phyloP scores from a whole-genome alignment of 2,329 filamentous ascomycete species.

The Aspergillus quadrilineatus region DNA sequence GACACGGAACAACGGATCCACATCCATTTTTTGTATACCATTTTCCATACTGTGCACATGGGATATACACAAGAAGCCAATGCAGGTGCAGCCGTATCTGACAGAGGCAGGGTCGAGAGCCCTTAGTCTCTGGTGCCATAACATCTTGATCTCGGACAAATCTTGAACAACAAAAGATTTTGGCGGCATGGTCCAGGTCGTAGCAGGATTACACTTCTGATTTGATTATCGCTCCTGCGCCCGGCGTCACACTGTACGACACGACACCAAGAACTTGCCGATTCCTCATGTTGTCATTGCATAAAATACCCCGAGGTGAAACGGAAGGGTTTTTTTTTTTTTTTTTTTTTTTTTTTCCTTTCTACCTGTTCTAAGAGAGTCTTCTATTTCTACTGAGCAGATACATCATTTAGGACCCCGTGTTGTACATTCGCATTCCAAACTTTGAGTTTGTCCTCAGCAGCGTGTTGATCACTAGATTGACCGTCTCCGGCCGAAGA shows the following conservation, averaged over 20 bases:
- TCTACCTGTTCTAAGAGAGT: neutral
- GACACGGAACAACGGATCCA: too few relatives aligned
- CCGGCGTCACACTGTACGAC: neutral
- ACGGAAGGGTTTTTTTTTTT: too few relatives aligned
- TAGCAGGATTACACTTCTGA: neutral
- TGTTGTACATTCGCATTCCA: slow-evolving; percentile 5
- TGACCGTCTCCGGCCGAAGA: neutral
- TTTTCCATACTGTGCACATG: too few relatives aligned
- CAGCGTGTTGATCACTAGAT: slow-evolving; percentile 3
- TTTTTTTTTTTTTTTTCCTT: neutral
- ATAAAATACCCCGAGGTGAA: neutral
- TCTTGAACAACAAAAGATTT: too few relatives aligned
- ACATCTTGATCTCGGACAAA: too few relatives aligned
- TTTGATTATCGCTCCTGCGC: neutral
- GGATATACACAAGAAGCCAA: too few relatives aligned
- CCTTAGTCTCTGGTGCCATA: too few relatives aligned
- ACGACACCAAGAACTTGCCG: too few relatives aligned
- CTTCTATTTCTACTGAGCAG: neutral
- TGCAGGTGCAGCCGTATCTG: too few relatives aligned
- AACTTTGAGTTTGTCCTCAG: slow-evolving; percentile 4
- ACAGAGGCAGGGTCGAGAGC: too few relatives aligned
- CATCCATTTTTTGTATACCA: too few relatives aligned
- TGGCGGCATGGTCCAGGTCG: too few relatives aligned
- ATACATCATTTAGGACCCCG: slow-evolving; percentile 25
- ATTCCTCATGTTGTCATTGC: neutral